A percentile compares a stretch with the other conserved stretches of the same genome.
phyloP scores from a whole-genome alignment of 345 rosid genomes.

The Kandelia obovata region DNA sequence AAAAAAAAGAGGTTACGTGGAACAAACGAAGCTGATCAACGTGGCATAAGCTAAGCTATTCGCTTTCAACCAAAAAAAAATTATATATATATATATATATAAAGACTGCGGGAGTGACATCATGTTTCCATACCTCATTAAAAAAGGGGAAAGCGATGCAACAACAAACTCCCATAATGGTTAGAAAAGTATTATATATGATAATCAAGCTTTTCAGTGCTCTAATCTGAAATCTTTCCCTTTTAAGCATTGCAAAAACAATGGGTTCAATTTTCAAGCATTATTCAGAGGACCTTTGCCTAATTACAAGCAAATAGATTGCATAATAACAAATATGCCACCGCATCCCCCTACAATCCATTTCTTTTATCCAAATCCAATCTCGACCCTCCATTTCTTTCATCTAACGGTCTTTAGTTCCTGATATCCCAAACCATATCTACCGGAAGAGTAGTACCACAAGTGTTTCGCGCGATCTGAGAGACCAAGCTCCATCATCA shows the following conservation, averaged over 20 bases:
- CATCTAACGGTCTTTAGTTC: slow-evolving; percentile 39
- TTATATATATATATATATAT: too few species aligned
- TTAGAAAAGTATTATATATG: too few species aligned
- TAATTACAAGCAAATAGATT: too few species aligned
- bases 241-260: too few species aligned
- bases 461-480: background rate
- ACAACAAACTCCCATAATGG: too few species aligned
- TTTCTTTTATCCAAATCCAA: slow-evolving; percentile 52
- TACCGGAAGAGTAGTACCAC: slow-evolving; percentile 14
- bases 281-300: too few species aligned
- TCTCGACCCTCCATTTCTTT: slow-evolving; percentile 33
- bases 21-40: background rate
- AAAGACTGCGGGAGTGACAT: background rate
- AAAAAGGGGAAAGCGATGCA: too few species aligned
- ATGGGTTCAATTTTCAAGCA: too few species aligned
- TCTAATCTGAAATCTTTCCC: too few species aligned
- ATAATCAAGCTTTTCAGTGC: too few species aligned
- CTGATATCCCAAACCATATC: slow-evolving; percentile 64
- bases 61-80: background rate
- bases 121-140: too few species aligned
- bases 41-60: slow-evolving; percentile 32
- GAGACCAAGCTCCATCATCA: background rate
- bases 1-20: too few species aligned
- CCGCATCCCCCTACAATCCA: slow-evolving; percentile 22
- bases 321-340: background rate